Percentiles rank a stretch among this genome's conserved stretches.
Conservation (phyloP, 257 asterid genomes). For the Nicotiana benthamiana region DNA sequence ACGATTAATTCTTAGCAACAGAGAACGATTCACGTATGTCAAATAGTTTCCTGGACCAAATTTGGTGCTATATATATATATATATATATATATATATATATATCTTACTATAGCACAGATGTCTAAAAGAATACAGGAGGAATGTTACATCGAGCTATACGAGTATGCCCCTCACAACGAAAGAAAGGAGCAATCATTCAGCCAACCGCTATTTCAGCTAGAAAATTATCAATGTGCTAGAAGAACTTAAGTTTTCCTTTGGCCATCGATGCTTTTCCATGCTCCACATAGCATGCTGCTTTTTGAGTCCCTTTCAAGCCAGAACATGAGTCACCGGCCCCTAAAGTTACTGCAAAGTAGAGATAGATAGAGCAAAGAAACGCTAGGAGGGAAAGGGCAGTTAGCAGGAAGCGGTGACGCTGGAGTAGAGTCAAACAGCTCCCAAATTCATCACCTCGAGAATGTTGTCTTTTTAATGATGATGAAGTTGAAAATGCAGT, state of each 20-base stretch:
- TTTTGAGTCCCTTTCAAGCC: conserved; percentile 38
- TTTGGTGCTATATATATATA: not conserved
- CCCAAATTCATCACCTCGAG: conserved; percentile 40
- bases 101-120: not conserved
- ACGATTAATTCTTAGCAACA: not conserved
- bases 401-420: conserved; percentile 62
- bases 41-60: not conserved
- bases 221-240: conserved; percentile 15
- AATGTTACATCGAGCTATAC: not conserved
- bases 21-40: not conserved
- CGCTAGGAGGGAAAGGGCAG: conserved; percentile 45
- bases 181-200: not conserved
- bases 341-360: conserved; percentile 69
- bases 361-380: conserved; percentile 63
- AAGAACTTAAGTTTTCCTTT: conserved; percentile 53
- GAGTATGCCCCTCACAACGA: not conserved
- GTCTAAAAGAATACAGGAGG: not conserved
- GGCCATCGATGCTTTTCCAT: conserved; percentile 25
- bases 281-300: conserved; percentile 38
- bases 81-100: not conserved
- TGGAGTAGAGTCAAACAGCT: conserved; percentile 43
- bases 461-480: conserved; percentile 24
- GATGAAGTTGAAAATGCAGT: conserved; percentile 41
- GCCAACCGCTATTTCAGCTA: not conserved
- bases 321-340: conserved; percentile 37